These are phyloP conservation scores for Chrysosporium queenslandicum DNA, from an alignment of 2,329 filamentous ascomycete species.

Conservation along the genomic window DNA sequence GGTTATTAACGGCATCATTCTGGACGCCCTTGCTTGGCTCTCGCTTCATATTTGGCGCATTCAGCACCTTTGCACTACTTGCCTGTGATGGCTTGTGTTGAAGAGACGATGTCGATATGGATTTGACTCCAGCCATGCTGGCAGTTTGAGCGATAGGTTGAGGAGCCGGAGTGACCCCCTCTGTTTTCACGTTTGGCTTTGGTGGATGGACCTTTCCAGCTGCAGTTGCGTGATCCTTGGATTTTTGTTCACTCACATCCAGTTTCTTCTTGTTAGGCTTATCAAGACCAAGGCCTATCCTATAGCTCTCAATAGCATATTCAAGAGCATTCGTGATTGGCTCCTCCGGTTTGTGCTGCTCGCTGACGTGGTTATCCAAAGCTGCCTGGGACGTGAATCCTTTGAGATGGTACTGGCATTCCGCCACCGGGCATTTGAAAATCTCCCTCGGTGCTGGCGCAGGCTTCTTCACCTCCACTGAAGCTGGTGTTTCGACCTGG, in stretches of 20 bases:
- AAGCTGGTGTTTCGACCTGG: slow-evolving; percentile 25
- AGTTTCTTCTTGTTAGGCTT: slow-evolving; percentile 33
- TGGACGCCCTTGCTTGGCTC: slow-evolving; percentile 22
- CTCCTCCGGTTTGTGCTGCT: slow-evolving; percentile 43
- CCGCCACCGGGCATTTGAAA: slow-evolving; percentile 45
- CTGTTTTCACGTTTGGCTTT: slow-evolving; percentile 20
- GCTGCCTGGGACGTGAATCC: slow-evolving; percentile 48
- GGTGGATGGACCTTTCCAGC: background rate
- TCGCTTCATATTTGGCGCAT: slow-evolving; percentile 20
- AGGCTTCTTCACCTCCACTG: slow-evolving; percentile 34
- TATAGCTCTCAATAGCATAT: slow-evolving; percentile 47
- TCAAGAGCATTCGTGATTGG: slow-evolving; percentile 45
- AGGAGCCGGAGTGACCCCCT: slow-evolving; percentile 25
- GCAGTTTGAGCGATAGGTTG: slow-evolving; percentile 27
- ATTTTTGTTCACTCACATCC: slow-evolving; percentile 16
- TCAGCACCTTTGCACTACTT: slow-evolving; percentile 21
- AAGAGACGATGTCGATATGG: slow-evolving; percentile 26
- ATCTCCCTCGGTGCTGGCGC: slow-evolving; percentile 34
- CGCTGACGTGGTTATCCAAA: slow-evolving; percentile 46
- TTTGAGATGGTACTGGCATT: slow-evolving; percentile 45
- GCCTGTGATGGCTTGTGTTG: slow-evolving; percentile 28
- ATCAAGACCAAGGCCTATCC: slow-evolving; percentile 41
- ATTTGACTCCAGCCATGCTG: slow-evolving; percentile 28
- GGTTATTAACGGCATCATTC: slow-evolving; percentile 22
- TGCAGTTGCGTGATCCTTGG: slow-evolving; percentile 14